Evolutionary conservation across 805 yeast species (phyloP).

Genomic region (Saccharomycopsis javanensis): DNA sequence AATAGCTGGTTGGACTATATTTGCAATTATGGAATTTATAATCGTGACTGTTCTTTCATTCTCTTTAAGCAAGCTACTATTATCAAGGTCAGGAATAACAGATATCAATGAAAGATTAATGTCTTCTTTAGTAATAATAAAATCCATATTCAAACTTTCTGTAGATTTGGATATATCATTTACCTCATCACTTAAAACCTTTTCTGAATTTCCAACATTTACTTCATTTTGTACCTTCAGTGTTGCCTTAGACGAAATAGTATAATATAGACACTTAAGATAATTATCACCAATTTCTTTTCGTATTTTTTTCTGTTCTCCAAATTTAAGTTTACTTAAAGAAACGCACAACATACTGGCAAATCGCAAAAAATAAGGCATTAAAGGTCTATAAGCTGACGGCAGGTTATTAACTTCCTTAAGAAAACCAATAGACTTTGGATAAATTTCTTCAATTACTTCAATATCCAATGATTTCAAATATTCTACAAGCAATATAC

Average conservation of each 20-base stretch:
- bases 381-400: slow-evolving; percentile 36
- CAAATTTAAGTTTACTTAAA: slow-evolving; percentile 47
- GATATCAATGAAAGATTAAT: slow-evolving; percentile 33
- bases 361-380: slow-evolving; percentile 46
- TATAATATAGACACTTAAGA: slow-evolving; percentile 26
- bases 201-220: background rate
- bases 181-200: background rate
- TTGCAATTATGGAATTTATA: slow-evolving; percentile 43
- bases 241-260: slow-evolving; percentile 23
- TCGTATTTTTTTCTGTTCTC: slow-evolving; percentile 47
- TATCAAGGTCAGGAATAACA: slow-evolving; percentile 33
- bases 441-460: slow-evolving; percentile 72
- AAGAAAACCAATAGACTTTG: slow-evolving; percentile 45
- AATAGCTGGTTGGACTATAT: slow-evolving; percentile 42
- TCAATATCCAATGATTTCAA: slow-evolving; percentile 60
- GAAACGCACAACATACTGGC: slow-evolving; percentile 45
- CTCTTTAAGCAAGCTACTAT: slow-evolving; percentile 36
- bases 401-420: slow-evolving; percentile 45
- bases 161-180: background rate
- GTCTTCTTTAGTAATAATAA: slow-evolving; percentile 33
- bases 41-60: slow-evolving; percentile 47
- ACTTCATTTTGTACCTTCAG: slow-evolving; percentile 6
- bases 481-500: slow-evolving; percentile 51
- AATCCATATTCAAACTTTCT: background rate
- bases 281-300: slow-evolving; percentile 42